phyloP scores from a whole-genome alignment of 345 rosid species.

The Rhizophora mangle region DNA sequence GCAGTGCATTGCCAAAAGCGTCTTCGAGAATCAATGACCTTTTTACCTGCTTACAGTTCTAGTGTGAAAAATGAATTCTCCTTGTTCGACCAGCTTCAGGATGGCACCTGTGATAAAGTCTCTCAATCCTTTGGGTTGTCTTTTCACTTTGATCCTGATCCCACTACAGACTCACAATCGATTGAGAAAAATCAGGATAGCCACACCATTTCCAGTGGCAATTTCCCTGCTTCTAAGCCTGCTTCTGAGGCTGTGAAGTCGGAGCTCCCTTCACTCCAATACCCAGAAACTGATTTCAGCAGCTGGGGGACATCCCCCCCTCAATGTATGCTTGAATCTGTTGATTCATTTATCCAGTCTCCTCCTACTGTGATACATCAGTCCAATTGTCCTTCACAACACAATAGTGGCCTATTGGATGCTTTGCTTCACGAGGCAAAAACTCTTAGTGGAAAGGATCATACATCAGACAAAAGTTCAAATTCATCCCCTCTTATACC shows the following conservation, averaged over 20 bases:
- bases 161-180: slow-evolving; percentile 38
- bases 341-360: slow-evolving; percentile 78
- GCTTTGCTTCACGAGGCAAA: slow-evolving; percentile 82
- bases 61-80: slow-evolving; percentile 48
- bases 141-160: slow-evolving; percentile 56
- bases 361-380: slow-evolving; percentile 55
- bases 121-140: slow-evolving; percentile 44
- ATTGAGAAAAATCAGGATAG: slow-evolving; percentile 58
- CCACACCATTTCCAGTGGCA: slow-evolving; percentile 84
- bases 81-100: slow-evolving; percentile 48
- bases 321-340: slow-evolving; percentile 63
- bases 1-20: slow-evolving; percentile 54
- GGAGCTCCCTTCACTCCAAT: slow-evolving; percentile 99
- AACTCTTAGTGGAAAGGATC: slow-evolving; percentile 59
- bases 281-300: slow-evolving; percentile 70
- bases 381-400: slow-evolving; percentile 55
- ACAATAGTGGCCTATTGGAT: slow-evolving; percentile 88
- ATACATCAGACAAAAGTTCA: slow-evolving; percentile 59
- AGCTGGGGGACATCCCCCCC: slow-evolving; percentile 68
- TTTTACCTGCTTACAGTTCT: slow-evolving; percentile 40
- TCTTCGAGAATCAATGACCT: slow-evolving; percentile 50
- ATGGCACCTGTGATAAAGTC: slow-evolving; percentile 39
- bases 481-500: slow-evolving; percentile 56
- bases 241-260: slow-evolving; percentile 75
- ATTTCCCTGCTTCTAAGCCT: slow-evolving; percentile 85